Conservation (phyloP, 2,329 filamentous ascomycete species). For the Lecanicillium sp. region DNA sequence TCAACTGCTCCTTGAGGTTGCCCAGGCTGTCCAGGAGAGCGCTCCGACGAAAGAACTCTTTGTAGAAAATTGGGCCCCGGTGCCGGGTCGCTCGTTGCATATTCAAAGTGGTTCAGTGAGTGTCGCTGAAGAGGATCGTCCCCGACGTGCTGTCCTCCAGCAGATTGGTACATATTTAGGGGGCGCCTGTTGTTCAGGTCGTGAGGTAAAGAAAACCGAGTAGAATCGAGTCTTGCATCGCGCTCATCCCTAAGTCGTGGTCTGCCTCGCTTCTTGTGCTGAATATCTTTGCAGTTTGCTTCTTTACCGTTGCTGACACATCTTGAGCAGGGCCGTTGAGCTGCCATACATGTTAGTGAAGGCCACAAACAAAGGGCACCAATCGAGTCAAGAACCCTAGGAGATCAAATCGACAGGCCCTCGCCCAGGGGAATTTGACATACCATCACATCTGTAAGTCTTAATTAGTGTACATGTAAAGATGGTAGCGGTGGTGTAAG, state of each 20-base stretch:
- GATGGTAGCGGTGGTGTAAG: conserved; percentile 6
- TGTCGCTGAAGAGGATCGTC: neutral
- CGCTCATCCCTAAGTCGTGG: conserved; percentile 68
- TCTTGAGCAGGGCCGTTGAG: conserved; percentile 69
- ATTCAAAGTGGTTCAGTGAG: neutral
- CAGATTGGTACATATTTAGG: conserved; percentile 37
- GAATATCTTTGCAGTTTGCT: conserved; percentile 73
- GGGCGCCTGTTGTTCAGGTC: conserved; percentile 41
- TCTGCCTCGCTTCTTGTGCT: conserved; percentile 77
- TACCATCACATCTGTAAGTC: conserved; percentile 52
- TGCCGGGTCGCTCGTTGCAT: too few relatives aligned
- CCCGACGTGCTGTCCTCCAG: neutral
- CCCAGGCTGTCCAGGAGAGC: neutral
- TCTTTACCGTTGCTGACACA: conserved; percentile 73
- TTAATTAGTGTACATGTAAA: neutral
- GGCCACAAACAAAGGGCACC: conserved; percentile 1
- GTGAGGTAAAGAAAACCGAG: conserved; percentile 35
- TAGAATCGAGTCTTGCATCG: conserved; percentile 48
- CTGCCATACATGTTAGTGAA: conserved; percentile 31
- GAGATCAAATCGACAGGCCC: too few relatives aligned
- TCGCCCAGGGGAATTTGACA: too few relatives aligned
- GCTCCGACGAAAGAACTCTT: conserved; percentile 19
- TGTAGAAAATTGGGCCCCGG: too few relatives aligned
- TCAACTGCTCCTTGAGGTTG: neutral
- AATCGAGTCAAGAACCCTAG: neutral